Conservation (phyloP, 495 filamentous ascomycete genomes). For the Xylaria castorea region DNA sequence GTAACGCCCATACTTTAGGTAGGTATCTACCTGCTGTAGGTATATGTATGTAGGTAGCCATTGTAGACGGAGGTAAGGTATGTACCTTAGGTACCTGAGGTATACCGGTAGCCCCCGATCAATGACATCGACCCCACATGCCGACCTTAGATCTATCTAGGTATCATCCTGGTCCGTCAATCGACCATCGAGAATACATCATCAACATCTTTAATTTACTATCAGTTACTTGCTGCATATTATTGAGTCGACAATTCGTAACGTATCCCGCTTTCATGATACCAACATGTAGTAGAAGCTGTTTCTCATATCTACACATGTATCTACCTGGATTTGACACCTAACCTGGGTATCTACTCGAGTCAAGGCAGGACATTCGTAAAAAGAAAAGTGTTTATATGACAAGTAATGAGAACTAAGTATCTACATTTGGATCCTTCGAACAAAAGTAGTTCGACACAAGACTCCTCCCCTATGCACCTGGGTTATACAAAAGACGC, state of each 20-base stretch:
- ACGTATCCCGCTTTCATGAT: not conserved
- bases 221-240: not conserved
- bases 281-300: not conserved
- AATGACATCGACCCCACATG: not conserved
- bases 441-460: not conserved
- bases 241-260: not conserved
- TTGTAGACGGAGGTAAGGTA: not conserved
- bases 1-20: not conserved
- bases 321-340: not conserved
- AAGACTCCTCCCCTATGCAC: conserved; percentile 21
- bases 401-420: conserved; percentile 3
- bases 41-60: no score
- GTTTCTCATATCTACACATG: not conserved
- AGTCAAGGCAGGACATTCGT: not conserved
- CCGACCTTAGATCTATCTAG: not conserved
- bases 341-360: not conserved
- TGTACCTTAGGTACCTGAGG: not conserved
- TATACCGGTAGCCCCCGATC: not conserved
- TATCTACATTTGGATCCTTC: conserved; percentile 13
- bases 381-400: conserved; percentile 7
- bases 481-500: conserved; percentile 14
- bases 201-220: not conserved
- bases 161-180: not conserved
- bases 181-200: not conserved
- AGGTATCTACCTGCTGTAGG: no score